Evolutionary conservation across 306 rosid genomes (phyloP), one percentile per base, ranked within the genome.

Genomic region (Lablab purpureus): DNA sequence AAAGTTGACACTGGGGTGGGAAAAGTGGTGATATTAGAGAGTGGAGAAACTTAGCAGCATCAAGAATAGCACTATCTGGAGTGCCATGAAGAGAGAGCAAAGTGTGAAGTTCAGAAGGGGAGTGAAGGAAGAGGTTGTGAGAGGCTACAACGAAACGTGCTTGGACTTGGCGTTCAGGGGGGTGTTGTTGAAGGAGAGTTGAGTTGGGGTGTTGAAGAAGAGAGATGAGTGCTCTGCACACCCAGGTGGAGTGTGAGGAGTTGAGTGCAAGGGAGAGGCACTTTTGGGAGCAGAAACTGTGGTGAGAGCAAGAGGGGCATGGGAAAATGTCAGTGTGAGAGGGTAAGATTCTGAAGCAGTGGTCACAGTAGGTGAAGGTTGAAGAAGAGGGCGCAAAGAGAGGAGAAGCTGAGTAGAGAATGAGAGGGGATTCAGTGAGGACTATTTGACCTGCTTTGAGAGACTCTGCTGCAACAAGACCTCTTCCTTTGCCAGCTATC

Each of bases 81-180:
- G 74, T 59, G 7, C 96, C 95, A 49, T 83, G 85, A 10, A 92
- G 92, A 40, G 93, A 83, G 13, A 89, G 86, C 37, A 92, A n/a
- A 10, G 15, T 74, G 28, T 78, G 84, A 14, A 90, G 54, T 2
- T 65, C 43, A n/a, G 88, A 41, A 17, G 90, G 82, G 40, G 83
- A 76, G 0, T 22, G 49, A 3, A 60, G n/a, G 10, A 82, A 73
- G 13, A 92, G 85, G 73, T 87, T 82, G 75, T 86, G 79, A 11
- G 87, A 82, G 2, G 93, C 91, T 5, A 90, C 62, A 5, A 92
- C 41, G 78, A 90, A 85, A 55, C 93, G 89, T 2, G 90, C 89
- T 63, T 92, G 92, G 67, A 86, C 86, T 71, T 87, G 92, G 28
- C 37, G 86, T 14, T 89, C 91, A 15, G 4, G 43, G n/a, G 93